Conservation (phyloP, 2,329 filamentous ascomycete genomes). For the Scedosporium apiospermum region DNA sequence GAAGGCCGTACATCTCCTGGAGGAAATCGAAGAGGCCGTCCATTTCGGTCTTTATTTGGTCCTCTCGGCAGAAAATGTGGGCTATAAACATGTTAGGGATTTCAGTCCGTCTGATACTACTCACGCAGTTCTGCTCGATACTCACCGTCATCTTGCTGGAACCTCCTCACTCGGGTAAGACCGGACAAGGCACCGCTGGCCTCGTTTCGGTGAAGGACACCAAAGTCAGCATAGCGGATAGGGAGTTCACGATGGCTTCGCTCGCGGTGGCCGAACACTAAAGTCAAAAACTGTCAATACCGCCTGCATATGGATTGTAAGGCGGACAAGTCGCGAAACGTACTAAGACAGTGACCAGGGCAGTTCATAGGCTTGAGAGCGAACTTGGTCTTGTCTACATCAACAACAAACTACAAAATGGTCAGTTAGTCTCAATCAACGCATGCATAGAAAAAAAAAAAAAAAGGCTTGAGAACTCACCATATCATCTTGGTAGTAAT, state of each 20-base stretch:
- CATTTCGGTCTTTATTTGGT: slow-evolving; percentile 62
- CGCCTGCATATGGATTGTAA: not conserved
- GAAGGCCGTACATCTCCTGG: slow-evolving; percentile 35
- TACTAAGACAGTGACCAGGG: slow-evolving; percentile 66
- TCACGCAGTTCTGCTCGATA: too few relatives aligned
- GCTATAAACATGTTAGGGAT: slow-evolving; percentile 18
- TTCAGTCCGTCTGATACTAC: too few relatives aligned
- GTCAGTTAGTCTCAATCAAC: not conserved
- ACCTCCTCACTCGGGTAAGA: slow-evolving; percentile 83
- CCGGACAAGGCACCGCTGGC: slow-evolving; percentile 85
- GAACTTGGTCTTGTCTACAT: slow-evolving; percentile 61
- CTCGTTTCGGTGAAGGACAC: slow-evolving; percentile 91
- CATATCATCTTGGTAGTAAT: slow-evolving; percentile 83
- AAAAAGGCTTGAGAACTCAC: not conserved
- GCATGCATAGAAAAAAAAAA: not conserved
- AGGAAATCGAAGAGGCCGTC: slow-evolving; percentile 73
- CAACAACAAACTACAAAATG: slow-evolving; percentile 41
- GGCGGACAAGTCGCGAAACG: not conserved
- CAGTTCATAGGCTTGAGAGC: slow-evolving; percentile 98
- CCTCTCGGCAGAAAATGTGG: slow-evolving; percentile 87
- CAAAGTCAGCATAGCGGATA: slow-evolving; percentile 89
- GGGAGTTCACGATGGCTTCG: slow-evolving; percentile 60
- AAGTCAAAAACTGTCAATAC: not conserved
- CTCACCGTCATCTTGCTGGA: slow-evolving; percentile 79
- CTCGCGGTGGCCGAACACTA: slow-evolving; percentile 13